phyloP scores from a whole-genome alignment of 2,329 filamentous ascomycete genomes.

The Taxawa tesnikishii region DNA sequence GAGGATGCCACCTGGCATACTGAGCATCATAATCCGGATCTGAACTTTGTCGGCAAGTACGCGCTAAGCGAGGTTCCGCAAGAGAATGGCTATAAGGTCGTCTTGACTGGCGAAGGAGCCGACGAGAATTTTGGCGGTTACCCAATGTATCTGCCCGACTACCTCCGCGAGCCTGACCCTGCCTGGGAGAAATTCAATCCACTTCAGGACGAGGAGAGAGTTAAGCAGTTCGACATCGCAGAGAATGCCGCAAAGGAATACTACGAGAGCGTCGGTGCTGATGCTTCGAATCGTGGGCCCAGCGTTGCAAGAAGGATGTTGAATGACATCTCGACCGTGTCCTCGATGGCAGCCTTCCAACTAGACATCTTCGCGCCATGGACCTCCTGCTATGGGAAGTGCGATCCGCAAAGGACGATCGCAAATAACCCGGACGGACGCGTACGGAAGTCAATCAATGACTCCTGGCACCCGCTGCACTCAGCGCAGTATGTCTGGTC shows the following conservation, averaged over 20 bases:
- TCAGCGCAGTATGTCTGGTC: slow-evolving; percentile 25
- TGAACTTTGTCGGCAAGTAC: slow-evolving; percentile 41
- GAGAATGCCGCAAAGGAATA: slow-evolving; percentile 15
- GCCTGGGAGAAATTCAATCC: slow-evolving; percentile 12
- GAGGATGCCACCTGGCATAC: slow-evolving; percentile 33
- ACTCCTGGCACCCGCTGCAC: slow-evolving; percentile 29
- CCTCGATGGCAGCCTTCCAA: slow-evolving; percentile 22
- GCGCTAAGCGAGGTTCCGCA: slow-evolving; percentile 34
- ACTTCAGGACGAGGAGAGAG: slow-evolving; percentile 13
- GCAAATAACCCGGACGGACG: slow-evolving; percentile 20
- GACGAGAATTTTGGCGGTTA: slow-evolving; percentile 47
- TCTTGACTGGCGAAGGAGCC: slow-evolving; percentile 32
- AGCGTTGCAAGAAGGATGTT: slow-evolving; percentile 22
- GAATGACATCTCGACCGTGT: slow-evolving; percentile 25
- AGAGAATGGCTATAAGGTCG: slow-evolving; percentile 38
- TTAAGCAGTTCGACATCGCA: slow-evolving; percentile 10
- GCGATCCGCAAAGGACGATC: slow-evolving; percentile 21
- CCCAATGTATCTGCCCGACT: slow-evolving; percentile 31
- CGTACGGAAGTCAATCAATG: slow-evolving; percentile 16
- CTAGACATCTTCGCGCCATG: slow-evolving; percentile 23
- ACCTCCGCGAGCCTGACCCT: slow-evolving; percentile 36
- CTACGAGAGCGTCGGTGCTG: slow-evolving; percentile 17
- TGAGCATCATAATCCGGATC: slow-evolving; percentile 35
- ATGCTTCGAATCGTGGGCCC: slow-evolving; percentile 14
- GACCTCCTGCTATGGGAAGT: slow-evolving; percentile 17